Base-by-base conservation (phyloP, 1,284 basidiomycete genomes). In the Pyrrhoderma lamaoense region DNA sequence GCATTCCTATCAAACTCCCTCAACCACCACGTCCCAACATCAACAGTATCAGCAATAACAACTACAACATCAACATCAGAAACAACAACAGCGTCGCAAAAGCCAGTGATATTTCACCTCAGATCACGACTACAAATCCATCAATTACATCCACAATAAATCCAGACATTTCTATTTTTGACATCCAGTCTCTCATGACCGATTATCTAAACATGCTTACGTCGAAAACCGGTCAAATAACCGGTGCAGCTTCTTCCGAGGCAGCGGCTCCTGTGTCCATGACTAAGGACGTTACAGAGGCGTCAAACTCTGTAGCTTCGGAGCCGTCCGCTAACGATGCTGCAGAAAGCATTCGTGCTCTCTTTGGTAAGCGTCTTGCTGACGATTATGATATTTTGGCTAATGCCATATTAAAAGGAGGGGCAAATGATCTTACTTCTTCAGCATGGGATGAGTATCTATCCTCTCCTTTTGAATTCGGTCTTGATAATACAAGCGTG, bases 1-100 rank as follows among this genome's bases (percentile, higher is more conserved):
- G 82, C 68, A 79, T 87, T 59, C 85, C 84, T 53, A 74, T 77
- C 56, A 75, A 71, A 56, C 66, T 87, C 45, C 84, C 85, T 42
- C 77, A 77, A 56, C 76, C 77, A 51, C 84, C 85, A 54, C 73
- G 73, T 51, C 48, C 39, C 46, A 57, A 43, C 40, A 51, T 75
- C 75, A 62, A 71, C 69, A 61, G 72, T 74, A 55, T 72, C 62
- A 47, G 8, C 19, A 50, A 35, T 25, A 35, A 35, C 27, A 31
- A 16, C 42, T 65, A 68, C 67, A 67, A 55, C 62, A 56, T 64
- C 63, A 52, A 66, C 55, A 62, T 68, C 49, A 45, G 34, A 22
- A 47, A 47, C 18, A 23, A 44, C 50, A 40, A 46, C 31, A n/a
- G n/a, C n/a, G n/a, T n/a, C n/a, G n/a, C n/a, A n/a, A n/a, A n/a